These are phyloP conservation scores for Pachysandra terminalis DNA, from an alignment of 164 flowering plant species.

Conservation along the genomic window DNA sequence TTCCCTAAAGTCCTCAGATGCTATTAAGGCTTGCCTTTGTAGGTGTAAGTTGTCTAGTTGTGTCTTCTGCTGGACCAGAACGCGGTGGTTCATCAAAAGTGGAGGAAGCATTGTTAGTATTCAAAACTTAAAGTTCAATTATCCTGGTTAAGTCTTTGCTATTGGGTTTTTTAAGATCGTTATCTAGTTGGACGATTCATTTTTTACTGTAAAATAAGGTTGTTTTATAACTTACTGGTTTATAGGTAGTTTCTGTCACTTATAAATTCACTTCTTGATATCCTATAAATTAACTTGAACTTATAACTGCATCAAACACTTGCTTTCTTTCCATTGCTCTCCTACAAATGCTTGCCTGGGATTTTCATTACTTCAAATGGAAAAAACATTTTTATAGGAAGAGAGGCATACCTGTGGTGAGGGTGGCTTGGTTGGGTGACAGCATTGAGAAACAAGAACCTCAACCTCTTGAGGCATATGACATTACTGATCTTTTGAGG, in stretches of 20 bases:
- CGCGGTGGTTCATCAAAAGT: constrained; percentile 71
- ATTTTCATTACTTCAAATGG: no score
- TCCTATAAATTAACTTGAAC: background rate
- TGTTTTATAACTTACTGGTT: no score
- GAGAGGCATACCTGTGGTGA: constrained; percentile 55
- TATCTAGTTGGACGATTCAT: no score
- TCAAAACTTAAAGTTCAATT: no score
- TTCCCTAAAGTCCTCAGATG: background rate
- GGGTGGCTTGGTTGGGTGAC: constrained; percentile 74
- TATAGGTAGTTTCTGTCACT: background rate
- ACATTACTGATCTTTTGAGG: constrained; percentile 49
- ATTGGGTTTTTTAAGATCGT: no score
- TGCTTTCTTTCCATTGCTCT: background rate
- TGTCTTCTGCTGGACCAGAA: constrained; percentile 57
- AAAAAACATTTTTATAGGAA: constrained; percentile 52
- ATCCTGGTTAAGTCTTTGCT: no score
- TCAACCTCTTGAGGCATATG: constrained; percentile 68
- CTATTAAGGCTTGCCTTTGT: background rate
- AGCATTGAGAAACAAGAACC: constrained; percentile 59
- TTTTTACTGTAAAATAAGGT: no score
- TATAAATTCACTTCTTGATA: background rate
- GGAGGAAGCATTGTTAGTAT: constrained; percentile 81
- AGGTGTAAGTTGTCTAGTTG: constrained; percentile 70
- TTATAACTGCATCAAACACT: no score
- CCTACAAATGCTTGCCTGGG: background rate